Base-by-base conservation (phyloP, 2,329 filamentous ascomycete genomes). In the Beauveria asiatica region DNA sequence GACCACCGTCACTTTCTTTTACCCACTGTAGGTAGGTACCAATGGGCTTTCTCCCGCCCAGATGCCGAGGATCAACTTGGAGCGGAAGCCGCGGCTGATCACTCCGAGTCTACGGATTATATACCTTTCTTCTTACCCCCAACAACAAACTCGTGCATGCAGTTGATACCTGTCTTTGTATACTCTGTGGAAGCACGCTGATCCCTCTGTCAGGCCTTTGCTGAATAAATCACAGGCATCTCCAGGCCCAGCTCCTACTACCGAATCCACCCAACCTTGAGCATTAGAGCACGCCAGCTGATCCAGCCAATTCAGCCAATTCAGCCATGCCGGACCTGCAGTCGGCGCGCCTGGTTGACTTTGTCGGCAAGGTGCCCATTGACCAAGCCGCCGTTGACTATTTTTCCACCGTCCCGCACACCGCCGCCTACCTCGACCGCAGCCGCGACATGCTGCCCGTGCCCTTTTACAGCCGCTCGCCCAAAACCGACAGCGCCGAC, bases 311-410 rank as follows among this genome's bases (percentile, higher is more conserved):
- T 13, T 6, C 42, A 41, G 33, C 33, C 33, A 33, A 33, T 13
- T 6, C 42, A 41, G 33, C 45, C 45, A 57, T 57, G 55, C 55
- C 55, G 21, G 55, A 57, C n/a, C 33, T 57, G 3, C 30, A 57
- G n/a, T 49, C 55, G 16, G 27, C 17, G 21, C 45, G 55, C 11
- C 45, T 57, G 10, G 10, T 49, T 39, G 45, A 57, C 23, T 57
- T 33, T 11, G 50, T 57, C 44, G 45, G 55, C 55, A 57, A 50
- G 23, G 17, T 50, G 33, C 57, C 48, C 48, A 10, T 52, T 39
- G 48, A 59, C n/a, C n/a, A 59, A 17, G 57, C 17, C 39, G 41
- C 39, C 19, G 4, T 59, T 11, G 57, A 48, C 9, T 53, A 46
- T 27, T 52, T 59, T n/a, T 33, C 57, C 37, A 33, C 25, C 25